These are phyloP conservation scores for Cystobasidium sp. DNA, from an alignment of 1,284 basidiomycete species.

Conservation along the genomic window DNA sequence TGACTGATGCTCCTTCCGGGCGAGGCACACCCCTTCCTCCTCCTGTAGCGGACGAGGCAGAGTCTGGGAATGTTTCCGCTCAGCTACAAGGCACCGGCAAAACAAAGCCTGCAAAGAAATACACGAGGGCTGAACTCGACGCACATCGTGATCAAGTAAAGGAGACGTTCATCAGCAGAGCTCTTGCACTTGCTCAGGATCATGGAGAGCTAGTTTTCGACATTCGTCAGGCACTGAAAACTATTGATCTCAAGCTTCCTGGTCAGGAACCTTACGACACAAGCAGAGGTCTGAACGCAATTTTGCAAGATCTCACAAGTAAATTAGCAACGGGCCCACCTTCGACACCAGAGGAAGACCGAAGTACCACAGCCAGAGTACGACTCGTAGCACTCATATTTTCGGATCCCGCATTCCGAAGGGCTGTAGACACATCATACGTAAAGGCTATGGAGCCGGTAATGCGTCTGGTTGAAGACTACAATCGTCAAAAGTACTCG, in stretches of 20 bases:
- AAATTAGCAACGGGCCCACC: slow-evolving; percentile 43
- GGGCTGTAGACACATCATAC: slow-evolving; percentile 47
- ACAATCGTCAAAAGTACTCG: slow-evolving; percentile 49
- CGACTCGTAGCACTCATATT: slow-evolving; percentile 40
- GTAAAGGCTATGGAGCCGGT: slow-evolving; percentile 47
- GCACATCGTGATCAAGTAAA: slow-evolving; percentile 65
- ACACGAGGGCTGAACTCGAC: slow-evolving; percentile 61
- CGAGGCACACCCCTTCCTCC: slow-evolving; percentile 25
- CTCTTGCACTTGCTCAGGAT: slow-evolving; percentile 80
- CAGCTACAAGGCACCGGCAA: slow-evolving; percentile 40
- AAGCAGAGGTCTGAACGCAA: slow-evolving; percentile 41
- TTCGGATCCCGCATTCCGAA: slow-evolving; percentile 50
- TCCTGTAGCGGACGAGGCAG: slow-evolving; percentile 48
- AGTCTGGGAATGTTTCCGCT: slow-evolving; percentile 47
- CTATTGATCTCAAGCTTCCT: slow-evolving; percentile 49
- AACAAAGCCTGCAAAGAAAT: slow-evolving; percentile 54
- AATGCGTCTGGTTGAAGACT: slow-evolving; percentile 43
- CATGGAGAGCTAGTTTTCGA: slow-evolving; percentile 88
- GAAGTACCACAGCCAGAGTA: slow-evolving; percentile 31
- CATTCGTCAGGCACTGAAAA: slow-evolving; percentile 65
- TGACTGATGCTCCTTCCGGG: slow-evolving; percentile 2
- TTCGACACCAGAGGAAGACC: slow-evolving; percentile 46
- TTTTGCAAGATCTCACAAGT: slow-evolving; percentile 42
- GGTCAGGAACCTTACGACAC: slow-evolving; percentile 24
- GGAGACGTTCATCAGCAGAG: slow-evolving; percentile 68